Evolutionary conservation across 768 basidiomycete genomes (phyloP).

Genomic region (Tricholoma furcatifolium): DNA sequence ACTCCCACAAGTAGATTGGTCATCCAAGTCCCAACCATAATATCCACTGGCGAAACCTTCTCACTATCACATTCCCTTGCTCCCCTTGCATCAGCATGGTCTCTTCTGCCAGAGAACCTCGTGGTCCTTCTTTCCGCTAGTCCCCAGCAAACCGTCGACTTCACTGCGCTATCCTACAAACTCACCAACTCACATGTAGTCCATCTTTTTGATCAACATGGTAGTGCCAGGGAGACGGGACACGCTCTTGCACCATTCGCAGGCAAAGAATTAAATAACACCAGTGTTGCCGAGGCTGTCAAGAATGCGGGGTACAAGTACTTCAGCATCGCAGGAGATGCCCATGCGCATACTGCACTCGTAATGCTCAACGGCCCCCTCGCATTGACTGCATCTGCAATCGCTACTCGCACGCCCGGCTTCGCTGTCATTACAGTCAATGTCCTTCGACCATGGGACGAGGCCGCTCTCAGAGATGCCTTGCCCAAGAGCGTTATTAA

Average conservation of each 20-base stretch:
- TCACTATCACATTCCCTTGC: constrained; percentile 78
- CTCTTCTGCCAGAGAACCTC: constrained; percentile 62
- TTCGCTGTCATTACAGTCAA: constrained; percentile 72
- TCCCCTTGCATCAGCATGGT: constrained; percentile 56
- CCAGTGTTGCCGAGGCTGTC: constrained; percentile 48
- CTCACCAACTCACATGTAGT: constrained; percentile 68
- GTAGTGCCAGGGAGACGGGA: constrained; percentile 73
- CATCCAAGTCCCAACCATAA: constrained; percentile 79
- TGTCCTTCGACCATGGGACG: constrained; percentile 83
- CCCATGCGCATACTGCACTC: constrained; percentile 59
- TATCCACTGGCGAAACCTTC: constrained; percentile 62
- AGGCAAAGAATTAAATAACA: constrained; percentile 24
- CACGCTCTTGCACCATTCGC: constrained; percentile 44
- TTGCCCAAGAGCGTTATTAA: constrained; percentile 58
- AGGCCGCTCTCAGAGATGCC: constrained; percentile 53
- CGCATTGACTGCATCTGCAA: constrained; percentile 59
- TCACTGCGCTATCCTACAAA: constrained; percentile 75
- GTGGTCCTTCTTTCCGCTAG: constrained; percentile 81
- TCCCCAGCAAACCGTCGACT: constrained; percentile 78
- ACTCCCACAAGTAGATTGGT: constrained; percentile 66
- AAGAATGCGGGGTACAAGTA: constrained; percentile 61
- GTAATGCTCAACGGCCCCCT: constrained; percentile 77
- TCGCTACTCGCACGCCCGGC: constrained; percentile 41
- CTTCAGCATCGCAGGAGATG: constrained; percentile 76
- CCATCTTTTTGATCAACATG: constrained; percentile 89